phyloP scores from a whole-genome alignment of 805 yeast species.

The Kodamaea fukazawae region DNA sequence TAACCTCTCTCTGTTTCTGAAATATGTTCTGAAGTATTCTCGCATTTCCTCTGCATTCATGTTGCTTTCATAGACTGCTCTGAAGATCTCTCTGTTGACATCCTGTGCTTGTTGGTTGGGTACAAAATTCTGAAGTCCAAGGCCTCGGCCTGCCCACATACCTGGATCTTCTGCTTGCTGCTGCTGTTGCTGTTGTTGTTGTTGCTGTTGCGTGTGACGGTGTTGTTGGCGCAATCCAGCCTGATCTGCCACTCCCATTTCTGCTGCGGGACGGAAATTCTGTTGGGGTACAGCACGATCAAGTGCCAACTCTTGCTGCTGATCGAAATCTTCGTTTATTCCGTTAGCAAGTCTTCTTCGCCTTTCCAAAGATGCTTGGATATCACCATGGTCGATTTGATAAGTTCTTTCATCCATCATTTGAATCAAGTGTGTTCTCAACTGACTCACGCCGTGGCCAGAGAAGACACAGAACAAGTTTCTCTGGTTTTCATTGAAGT shows the following conservation, averaged over 20 bases:
- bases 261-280: too few relatives aligned
- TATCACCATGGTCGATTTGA: slow-evolving; percentile 32
- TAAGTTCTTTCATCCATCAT: slow-evolving; percentile 36
- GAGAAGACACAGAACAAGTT: slow-evolving; percentile 88
- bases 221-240: not conserved
- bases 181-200: slow-evolving; percentile 2
- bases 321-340: slow-evolving; percentile 4
- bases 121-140: slow-evolving; percentile 10
- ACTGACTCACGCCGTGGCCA: slow-evolving; percentile 79
- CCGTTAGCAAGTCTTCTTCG: slow-evolving; percentile 24
- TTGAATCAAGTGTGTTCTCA: slow-evolving; percentile 65
- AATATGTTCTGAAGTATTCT: slow-evolving; percentile 17
- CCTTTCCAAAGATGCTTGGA: slow-evolving; percentile 28
- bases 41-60: slow-evolving; percentile 33
- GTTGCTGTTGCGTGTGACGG: slow-evolving; percentile 4
- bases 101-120: slow-evolving; percentile 23
- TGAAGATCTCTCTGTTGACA: slow-evolving; percentile 30
- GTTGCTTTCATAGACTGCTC: slow-evolving; percentile 29
- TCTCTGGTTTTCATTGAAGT: slow-evolving; percentile 83
- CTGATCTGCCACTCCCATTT: too few relatives aligned
- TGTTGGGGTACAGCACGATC: not conserved
- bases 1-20: not conserved
- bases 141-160: slow-evolving; percentile 22
- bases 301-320: slow-evolving; percentile 1
- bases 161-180: slow-evolving; percentile 8